phyloP scores from a whole-genome alignment of 2,329 filamentous ascomycete species.

The Monascus ruber region DNA sequence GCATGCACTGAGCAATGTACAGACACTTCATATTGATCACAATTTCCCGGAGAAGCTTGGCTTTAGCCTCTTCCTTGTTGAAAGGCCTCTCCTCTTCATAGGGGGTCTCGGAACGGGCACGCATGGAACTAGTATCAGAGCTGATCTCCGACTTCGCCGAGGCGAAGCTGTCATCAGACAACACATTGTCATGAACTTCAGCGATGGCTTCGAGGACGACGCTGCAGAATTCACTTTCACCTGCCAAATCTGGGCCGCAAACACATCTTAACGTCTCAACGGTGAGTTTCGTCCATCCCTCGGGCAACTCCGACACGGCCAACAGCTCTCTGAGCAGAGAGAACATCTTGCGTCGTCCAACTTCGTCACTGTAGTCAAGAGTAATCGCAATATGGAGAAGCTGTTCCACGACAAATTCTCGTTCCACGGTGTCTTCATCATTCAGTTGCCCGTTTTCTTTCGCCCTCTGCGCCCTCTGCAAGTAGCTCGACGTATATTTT shows the following conservation, averaged over 20 bases:
- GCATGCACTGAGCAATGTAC: conserved; percentile 94
- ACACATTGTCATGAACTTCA: conserved; percentile 90
- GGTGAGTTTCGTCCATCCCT: conserved; percentile 81
- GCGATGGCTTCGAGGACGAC: conserved; percentile 79
- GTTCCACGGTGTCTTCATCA: conserved; percentile 74
- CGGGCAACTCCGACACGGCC: conserved; percentile 75
- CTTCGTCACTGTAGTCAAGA: conserved; percentile 94
- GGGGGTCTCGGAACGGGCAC: conserved; percentile 31
- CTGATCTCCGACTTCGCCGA: conserved; percentile 81
- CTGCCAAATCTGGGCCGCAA: conserved; percentile 50
- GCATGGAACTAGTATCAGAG: conserved; percentile 43
- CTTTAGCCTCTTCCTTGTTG: conserved; percentile 53
- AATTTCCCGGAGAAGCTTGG: conserved; percentile 63
- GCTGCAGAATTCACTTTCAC: conserved; percentile 39
- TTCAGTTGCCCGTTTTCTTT: conserved; percentile 48
- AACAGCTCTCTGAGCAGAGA: conserved; percentile 74
- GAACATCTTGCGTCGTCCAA: conserved; percentile 93
- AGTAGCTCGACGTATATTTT: conserved; percentile 54
- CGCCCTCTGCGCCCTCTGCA: conserved; percentile 27
- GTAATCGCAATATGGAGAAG: conserved; percentile 83
- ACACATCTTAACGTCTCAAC: conserved; percentile 73
- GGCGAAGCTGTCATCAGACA: conserved; percentile 74
- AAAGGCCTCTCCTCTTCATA: conserved; percentile 49
- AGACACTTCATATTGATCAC: conserved; percentile 98
- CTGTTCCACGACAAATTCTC: conserved; percentile 93